Evolutionary conservation across 1,284 basidiomycete species (phyloP), one percentile per base, ranked within the genome.

Genomic region (Exobasidium cylindrosporum): DNA sequence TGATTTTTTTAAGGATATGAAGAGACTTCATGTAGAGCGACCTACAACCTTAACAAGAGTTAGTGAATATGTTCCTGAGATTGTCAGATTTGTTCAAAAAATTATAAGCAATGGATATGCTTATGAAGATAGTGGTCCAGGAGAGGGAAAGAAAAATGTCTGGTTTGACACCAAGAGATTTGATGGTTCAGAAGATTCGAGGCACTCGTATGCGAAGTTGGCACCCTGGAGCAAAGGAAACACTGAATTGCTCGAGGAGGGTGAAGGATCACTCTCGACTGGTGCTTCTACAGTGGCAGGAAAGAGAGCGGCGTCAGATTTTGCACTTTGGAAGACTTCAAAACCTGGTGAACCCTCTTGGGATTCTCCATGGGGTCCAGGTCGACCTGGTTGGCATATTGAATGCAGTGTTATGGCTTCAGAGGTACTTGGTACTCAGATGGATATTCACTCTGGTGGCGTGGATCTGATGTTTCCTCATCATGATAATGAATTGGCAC

Each of bases 351-450:
- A 99, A 81, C 96, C 96, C 1, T 88, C 88, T 1, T 99, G 96
- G 96, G 87, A 88, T 0, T 97, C 93, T 7, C 89, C 92, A 4
- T 99, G 96, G 96, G 96, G 96, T 29, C 84, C 85, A 43, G 96
- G 96, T n/a, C 86, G 96, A 60, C 96, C 96, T 0, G 96, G 96
- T 10, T 99, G 96, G 96, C 96, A 99, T 80, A 98, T 99, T 63
- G 96, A 99, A 81, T 99, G 96, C 83, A 95, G 92, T 10, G 96
- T 97, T 50, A 99, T 99, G 96, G 95, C 94, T 14, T 91, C 88
- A 62, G 93, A 89, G 43, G 85, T 99, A 54, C 84, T 98, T 52
- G 96, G 96, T 6, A 86, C 89, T 61, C 88, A 88, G 62, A 93
- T 99, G 87, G 96, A 98, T 81, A 94, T 99, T 68, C 96, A 99